Evolutionary conservation across 2,329 filamentous ascomycete species (phyloP), one percentile per base, ranked within the genome.

Genomic region (Aspergillus sp.): DNA sequence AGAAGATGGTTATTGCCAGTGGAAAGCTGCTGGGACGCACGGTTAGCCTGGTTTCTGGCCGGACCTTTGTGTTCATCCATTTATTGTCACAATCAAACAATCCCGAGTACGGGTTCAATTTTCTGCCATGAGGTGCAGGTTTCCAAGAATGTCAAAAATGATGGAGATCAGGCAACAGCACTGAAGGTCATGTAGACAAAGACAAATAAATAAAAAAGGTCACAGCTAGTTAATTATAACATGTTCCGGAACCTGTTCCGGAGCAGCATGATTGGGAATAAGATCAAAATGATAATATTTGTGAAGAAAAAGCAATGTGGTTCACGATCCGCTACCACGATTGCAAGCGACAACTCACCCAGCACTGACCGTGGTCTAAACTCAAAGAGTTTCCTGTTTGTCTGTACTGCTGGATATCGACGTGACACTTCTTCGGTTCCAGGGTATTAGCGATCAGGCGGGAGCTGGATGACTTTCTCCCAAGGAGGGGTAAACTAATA

Each of bases 1-100:
- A 63, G 62, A 63, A 63, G 62, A 60, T 60, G 54, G 49, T 58
- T 54, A 53, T 61, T 67, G 66, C 65, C 48, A 56, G 49, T 55
- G 51, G 56, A 59, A 60, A 58, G 60, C 59, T 62, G 54, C 40
- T 57, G 56, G 45, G 45, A 47, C 48, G 39, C 50, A 51, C 50
- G 41, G 56, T 54, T 51, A 53, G 51, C 20, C 20, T 54, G 42
- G 51, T 33, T 33, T 58, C 37, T 49, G 40, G 24, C 56, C 49
- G 54, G 45, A 24, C 20, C 49, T 27, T 52, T 40, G 41, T 47
- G 50, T 50, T 46, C 50, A 40, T 54, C 51, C 37, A 44, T 57
- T 50, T 34, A 37, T 51, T 51, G 51, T 56, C 54, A 51, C 47
- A 45, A 22, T 40, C 45, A 33, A 33, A 41, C 55, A 22, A 57